Evolutionary conservation across 164 flowering plant genomes (phyloP).

Genomic region (Sedum album): DNA sequence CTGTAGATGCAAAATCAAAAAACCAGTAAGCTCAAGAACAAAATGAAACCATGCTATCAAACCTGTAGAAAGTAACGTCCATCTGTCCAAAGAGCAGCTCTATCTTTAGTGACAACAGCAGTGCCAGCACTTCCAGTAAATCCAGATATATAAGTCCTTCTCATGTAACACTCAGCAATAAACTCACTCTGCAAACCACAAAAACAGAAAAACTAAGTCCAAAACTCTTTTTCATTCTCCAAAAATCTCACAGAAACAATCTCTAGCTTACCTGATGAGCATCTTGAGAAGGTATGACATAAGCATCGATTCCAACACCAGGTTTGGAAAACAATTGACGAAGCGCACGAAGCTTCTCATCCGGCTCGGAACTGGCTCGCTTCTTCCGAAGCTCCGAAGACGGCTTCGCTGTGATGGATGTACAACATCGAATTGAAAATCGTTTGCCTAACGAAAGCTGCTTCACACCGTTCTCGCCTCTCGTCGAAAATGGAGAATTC

Average conservation of each 20-base stretch:
- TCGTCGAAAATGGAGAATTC: background rate
- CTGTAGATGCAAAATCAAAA: background rate
- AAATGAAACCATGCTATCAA: conserved; percentile 14
- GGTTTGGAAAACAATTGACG: conserved; percentile 68
- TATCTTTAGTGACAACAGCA: conserved; percentile 89
- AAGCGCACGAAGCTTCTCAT: conserved; percentile 65
- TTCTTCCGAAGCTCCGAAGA: conserved; percentile 51
- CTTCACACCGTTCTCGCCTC: background rate
- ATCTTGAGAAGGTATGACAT: conserved; percentile 90
- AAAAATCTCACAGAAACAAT: background rate
- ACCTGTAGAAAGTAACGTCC: conserved; percentile 98
- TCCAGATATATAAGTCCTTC: conserved; percentile 86
- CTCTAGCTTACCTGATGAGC: conserved; percentile 72
- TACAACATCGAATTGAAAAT: conserved; percentile 3
- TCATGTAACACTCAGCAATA: conserved; percentile 86
- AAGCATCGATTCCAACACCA: conserved; percentile 73
- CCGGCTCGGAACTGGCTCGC: conserved; percentile 24
- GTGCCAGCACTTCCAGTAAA: conserved; percentile 99
- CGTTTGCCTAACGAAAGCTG: background rate
- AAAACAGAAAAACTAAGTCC: background rate
- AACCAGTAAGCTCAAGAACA: background rate
- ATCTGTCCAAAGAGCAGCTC: conserved; percentile 98
- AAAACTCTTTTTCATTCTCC: background rate
- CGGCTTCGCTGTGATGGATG: conserved; percentile 53
- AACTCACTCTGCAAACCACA: conserved; percentile 69